Evolutionary conservation across 2,329 filamentous ascomycete species (phyloP), one percentile per base, ranked within the genome.

Genomic region (Pseudomassariella vexata): DNA sequence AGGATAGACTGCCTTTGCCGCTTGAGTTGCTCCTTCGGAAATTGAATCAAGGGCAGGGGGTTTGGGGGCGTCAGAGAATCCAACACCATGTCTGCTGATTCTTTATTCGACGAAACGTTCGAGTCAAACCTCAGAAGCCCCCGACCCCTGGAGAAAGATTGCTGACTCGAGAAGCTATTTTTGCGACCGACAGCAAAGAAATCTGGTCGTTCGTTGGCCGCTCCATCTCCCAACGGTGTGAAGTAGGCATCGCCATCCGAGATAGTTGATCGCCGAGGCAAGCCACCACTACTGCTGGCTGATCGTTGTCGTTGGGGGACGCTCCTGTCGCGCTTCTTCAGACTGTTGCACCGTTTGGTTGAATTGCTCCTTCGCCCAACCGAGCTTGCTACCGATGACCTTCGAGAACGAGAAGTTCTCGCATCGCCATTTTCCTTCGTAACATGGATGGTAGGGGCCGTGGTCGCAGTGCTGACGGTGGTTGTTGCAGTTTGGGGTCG

Each of bases 381-480:
- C 42, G 62, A 52, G 20, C 58, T 60, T 15, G 28, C 32, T n/a
- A n/a, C n/a, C 5, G 55, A 45, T 5, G 64, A 56, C 30, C 55
- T 57, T 28, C 59, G 50, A 11, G 47, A 51, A 9, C 52, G 48
- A 16, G 46, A 41, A 16, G 66, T 66, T 46, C 46, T 55, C 34
- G 42, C 49, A 44, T 56, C 62, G 35, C 60, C 73, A 46, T 59
- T 71, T 35, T 86, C 83, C 36, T 76, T 74, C 0, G 80, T 92
- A 17, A 94, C 72, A 35, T 92, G 84, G 39, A 94, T 89, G 2
- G 78, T 70, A 2, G 87, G 86, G 27, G 75, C 63, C 12, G 69
- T 60, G 9, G 79, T 76, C 19, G 80, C 70, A 14, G 49, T 51
- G 42, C 60, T 64, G 5, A 55, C 50, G 3, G 49, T 42, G 5